Percentiles rank a stretch among this genome's conserved stretches.
These are phyloP conservation scores for Actinomortierella ambigua DNA, from an alignment of 371 early-diverging fungal genomes.

Conservation along the genomic window DNA sequence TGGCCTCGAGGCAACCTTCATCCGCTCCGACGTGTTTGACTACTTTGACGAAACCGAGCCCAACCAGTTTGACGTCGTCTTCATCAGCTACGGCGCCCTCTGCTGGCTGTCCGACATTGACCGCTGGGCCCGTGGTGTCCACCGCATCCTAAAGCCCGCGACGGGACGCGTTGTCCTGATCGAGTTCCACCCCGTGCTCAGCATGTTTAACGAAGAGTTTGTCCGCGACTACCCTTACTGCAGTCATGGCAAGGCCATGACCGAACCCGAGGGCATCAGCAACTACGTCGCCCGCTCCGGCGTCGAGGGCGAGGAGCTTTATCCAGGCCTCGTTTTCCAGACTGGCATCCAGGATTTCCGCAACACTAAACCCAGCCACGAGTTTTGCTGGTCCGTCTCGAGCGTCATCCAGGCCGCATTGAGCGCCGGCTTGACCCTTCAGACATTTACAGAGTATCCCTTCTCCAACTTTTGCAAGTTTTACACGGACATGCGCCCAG, in stretches of 20 bases:
- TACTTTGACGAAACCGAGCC: conserved; percentile 28
- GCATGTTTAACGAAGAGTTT: conserved; percentile 25
- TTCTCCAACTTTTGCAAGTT: conserved; percentile 41
- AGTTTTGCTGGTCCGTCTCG: conserved; percentile 37
- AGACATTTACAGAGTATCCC: conserved; percentile 34
- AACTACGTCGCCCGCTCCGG: conserved; percentile 32
- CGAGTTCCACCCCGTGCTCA: conserved; percentile 30
- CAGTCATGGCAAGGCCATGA: conserved; percentile 9
- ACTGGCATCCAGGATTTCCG: conserved; percentile 27
- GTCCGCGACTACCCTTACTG: conserved; percentile 26
- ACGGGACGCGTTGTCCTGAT: conserved; percentile 23
- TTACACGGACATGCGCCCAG: conserved; percentile 23
- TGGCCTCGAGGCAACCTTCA: conserved; percentile 27
- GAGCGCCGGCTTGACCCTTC: conserved; percentile 12
- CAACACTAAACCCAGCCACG: conserved; percentile 17
- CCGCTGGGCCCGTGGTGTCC: conserved; percentile 25
- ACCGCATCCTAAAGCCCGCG: conserved; percentile 30
- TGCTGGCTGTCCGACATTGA: conserved; percentile 29
- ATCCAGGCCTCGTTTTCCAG: conserved; percentile 23
- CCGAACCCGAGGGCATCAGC: conserved; percentile 14
- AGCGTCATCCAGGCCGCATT: conserved; percentile 17
- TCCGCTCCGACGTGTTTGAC: conserved; percentile 37
- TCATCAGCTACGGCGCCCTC: conserved; percentile 37
- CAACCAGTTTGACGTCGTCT: conserved; percentile 38
- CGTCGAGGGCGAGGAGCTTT: conserved; percentile 13